Evolutionary conservation across 192 early-diverging fungal genomes (phyloP).

Genomic region (Coemansia biformis): DNA sequence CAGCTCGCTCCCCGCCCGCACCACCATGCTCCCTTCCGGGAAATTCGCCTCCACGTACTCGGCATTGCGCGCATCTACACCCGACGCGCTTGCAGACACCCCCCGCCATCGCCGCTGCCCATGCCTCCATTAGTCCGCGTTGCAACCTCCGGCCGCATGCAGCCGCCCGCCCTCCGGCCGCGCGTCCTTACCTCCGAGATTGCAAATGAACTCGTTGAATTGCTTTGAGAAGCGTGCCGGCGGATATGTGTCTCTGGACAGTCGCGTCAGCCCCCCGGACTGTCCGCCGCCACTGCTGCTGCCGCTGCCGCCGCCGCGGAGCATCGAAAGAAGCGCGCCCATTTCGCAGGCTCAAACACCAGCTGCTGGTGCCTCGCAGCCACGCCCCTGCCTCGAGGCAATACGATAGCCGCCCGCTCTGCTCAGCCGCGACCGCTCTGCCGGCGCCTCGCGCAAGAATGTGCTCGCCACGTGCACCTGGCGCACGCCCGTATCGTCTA

Average conservation of each 20-base stretch:
- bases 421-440: too few relatives aligned
- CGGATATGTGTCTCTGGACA: slow-evolving; percentile 19
- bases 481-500: too few relatives aligned
- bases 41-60: slow-evolving; percentile 27
- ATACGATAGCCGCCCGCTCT: too few relatives aligned
- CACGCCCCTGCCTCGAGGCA: too few relatives aligned
- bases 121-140: background rate
- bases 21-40: slow-evolving; percentile 23
- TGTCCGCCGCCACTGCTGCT: slow-evolving; percentile 4
- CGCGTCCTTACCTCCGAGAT: slow-evolving; percentile 38
- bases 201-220: slow-evolving; percentile 47
- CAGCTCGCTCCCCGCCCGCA: slow-evolving; percentile 26
- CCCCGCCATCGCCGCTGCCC: background rate
- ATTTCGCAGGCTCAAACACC: slow-evolving; percentile 1
- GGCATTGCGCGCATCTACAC: slow-evolving; percentile 27
- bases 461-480: too few relatives aligned
- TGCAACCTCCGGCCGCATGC: background rate
- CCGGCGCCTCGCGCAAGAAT: too few relatives aligned
- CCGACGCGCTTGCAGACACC: background rate
- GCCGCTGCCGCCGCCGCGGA: slow-evolving; percentile 19
- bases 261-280: slow-evolving; percentile 7
- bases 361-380: background rate
- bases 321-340: slow-evolving; percentile 42
- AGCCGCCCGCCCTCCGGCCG: background rate
- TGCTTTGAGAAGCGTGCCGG: slow-evolving; percentile 42